Base-by-base conservation (phyloP, 495 filamentous ascomycete species). In the Talaromyces borbonicus region DNA sequence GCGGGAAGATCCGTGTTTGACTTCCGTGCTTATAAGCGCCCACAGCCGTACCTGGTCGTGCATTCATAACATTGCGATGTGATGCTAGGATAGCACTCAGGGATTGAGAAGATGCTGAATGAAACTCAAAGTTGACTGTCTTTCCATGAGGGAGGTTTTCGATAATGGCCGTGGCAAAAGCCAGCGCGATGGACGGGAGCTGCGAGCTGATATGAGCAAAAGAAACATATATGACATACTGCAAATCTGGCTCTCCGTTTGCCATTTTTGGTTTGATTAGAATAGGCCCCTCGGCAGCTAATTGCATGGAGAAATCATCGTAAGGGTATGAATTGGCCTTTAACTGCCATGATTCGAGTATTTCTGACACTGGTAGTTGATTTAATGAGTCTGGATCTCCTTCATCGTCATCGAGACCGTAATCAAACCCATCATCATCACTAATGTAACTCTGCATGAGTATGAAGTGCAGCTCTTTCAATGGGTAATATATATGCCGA, bases 381-480 rank as follows among this genome's bases (percentile, higher is more conserved):
- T 39, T 20, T 15, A 39, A 39, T 8, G 35, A 39, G 19, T 15
- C 8, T 15, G 35, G 35, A 15, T 39, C 14, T 20, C 35, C 35
- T 39, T 39, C 35, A 39, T 39, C 35, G 8, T 39, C 35, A 20
- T 39, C 35, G 14, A 39, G 35, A 39, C 35, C 35, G 16, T 39
- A 39, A 39, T 39, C 19, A 39, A 15, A 39, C n/a, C n/a, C n/a
- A 20, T 15, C 19, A 8, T 39, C 35, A 39, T 39, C 35, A 39
- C 16, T 20, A 15, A 15, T 15, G 14, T 15, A 39, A 39, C 35
- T 39, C 35, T 15, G 7, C n/a, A n/a, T n/a, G n/a, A n/a, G n/a
- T n/a, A n/a, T n/a, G n/a, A n/a, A n/a, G 14, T 15, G 6, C 7
- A 39, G 16, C 19, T 15, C 35, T 8, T 15, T 5, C 35, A 15